Evolutionary conservation across 1,284 basidiomycete genomes (phyloP).

Genomic region (Marasmius oreades): DNA sequence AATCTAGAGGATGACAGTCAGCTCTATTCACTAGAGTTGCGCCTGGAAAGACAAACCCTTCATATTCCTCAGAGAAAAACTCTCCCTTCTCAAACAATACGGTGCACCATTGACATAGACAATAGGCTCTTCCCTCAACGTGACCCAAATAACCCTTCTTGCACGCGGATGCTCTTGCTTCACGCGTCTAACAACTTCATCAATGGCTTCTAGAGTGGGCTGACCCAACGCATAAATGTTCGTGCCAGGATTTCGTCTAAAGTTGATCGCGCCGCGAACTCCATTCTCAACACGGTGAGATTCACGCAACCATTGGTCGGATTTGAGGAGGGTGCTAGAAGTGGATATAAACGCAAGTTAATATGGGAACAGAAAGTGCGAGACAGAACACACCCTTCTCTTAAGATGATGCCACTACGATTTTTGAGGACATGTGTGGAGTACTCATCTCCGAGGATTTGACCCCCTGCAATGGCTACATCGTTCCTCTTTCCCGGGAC

Average conservation of each 20-base stretch:
- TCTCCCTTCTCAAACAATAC: conserved; percentile 76
- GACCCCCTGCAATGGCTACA: conserved; percentile 77
- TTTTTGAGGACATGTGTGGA: conserved; percentile 92
- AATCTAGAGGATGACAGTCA: conserved; percentile 48
- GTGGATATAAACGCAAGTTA: not conserved
- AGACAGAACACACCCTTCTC: conserved; percentile 62
- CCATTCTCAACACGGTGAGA: conserved; percentile 60
- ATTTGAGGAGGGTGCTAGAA: conserved; percentile 82
- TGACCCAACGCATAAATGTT: conserved; percentile 91
- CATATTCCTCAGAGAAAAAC: conserved; percentile 83
- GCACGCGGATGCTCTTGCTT: conserved; percentile 59
- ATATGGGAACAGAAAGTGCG: conserved; percentile 3
- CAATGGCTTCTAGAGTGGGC: conserved; percentile 88
- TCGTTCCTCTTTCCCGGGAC: conserved; percentile 70
- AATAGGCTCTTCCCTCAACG: conserved; percentile 90
- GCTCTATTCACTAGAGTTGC: not conserved
- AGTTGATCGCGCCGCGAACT: conserved; percentile 92
- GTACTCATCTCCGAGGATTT: conserved; percentile 90
- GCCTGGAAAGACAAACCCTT: conserved; percentile 48
- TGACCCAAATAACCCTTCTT: conserved; percentile 84
- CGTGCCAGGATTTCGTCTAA: conserved; percentile 82
- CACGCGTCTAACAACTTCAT: conserved; percentile 76
- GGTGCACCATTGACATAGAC: conserved; percentile 91
- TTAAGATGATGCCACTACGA: conserved; percentile 89
- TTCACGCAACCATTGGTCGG: conserved; percentile 85